Percentiles rank a stretch among this genome's conserved stretches.
These are phyloP conservation scores for thale cress (Arabidopsis thaliana) DNA, from an alignment of 345 rosid genomes.

Conservation along the genomic window TAIR10.1 NC_003074.8:7572501-7573000, in stretches of 20 bases:
- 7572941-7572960: constrained; percentile 21
- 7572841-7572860: background rate
- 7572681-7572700: too few relatives aligned
- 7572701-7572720: too few relatives aligned
- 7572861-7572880: background rate
- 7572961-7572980: constrained; percentile 9
- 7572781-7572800: too few relatives aligned
- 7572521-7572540: background rate
- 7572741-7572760: too few relatives aligned
- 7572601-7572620: background rate
- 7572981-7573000: background rate
- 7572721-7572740: too few relatives aligned
- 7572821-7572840: too few relatives aligned
- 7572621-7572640: background rate
- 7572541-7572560: background rate
- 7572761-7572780: too few relatives aligned
- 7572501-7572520: background rate
- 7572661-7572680: background rate
- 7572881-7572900: background rate
- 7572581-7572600: background rate
- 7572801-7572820: too few relatives aligned
- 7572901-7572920: constrained; percentile 20
- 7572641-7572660: background rate
- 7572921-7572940: constrained; percentile 3
- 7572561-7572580: background rate